Base-by-base conservation (phyloP, 305 asterid species). In the Ilex paraguariensis region DNA sequence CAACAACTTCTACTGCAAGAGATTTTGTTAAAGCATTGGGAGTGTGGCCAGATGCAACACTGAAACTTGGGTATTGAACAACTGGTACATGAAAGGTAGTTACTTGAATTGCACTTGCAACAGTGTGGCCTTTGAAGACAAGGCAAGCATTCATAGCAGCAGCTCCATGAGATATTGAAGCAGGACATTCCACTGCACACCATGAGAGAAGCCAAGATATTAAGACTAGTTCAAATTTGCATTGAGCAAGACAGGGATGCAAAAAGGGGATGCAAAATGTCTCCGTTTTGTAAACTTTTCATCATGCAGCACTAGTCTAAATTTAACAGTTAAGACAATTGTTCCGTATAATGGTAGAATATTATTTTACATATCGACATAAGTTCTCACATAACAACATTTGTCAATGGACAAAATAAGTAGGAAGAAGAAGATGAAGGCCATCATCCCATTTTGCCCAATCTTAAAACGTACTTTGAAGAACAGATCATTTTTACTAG, bases 111-210 rank as follows among this genome's bases (percentile, higher is more conserved):
- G 42, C 6, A 36, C 1, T 36, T 36, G 52, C 39, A 59, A 67
- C 96, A 82, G 59, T 56, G 57, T 9, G 81, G 80, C 61, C 64
- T 55, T 74, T 68, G 39, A 9, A 63, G 57, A 46, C 36, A 57
- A 31, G 70, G 61, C 59, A 72, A 64, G 60, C 80, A 82, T 60
- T 70, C 51, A 31, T 85, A 79, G 67, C 84, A 64, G 57, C 71
- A 80, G 39, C 65, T 64, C 79, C 89, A 78, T 3, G 89, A 82
- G 13, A 84, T 16, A 36, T 61, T 73, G 72, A 80, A 76, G 73
- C 82, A 84, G 3, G 86, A 74, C 10, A 66, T 32, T 59, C 81
- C 82, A 59, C 95, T 84, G 84, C 76, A 70, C 42, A 36, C 42
- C 7, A 36, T 8, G 42, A 36, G 42, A 36, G 42, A 36, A 4